Base-by-base conservation (phyloP, 208 protist species). In the Crithidia fasciculata region DNA sequence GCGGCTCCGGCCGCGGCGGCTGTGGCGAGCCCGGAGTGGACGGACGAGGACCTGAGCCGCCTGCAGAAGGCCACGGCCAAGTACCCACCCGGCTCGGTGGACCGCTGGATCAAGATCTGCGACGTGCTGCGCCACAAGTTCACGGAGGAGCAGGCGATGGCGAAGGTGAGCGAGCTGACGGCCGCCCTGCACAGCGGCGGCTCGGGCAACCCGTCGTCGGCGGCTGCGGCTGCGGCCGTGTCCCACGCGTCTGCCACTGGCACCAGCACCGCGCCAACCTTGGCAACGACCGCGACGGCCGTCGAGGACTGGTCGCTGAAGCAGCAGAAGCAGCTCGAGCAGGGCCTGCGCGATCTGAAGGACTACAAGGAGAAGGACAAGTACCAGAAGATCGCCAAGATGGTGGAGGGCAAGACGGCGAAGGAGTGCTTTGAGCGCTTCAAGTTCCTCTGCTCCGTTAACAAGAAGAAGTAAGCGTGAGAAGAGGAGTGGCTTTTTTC, bases 371-470 rank as follows among this genome's bases (percentile, higher is more conserved):
- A 96, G 19, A 95, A 95, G 71, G 96, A 98, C 74, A 97, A 98
- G 69, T 99, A 97, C 85, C 95, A 98, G 72, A 96, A 97, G 72
- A 98, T 99, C 62, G 86, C 97, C 10, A 89, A 84, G 49, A 82
- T 83, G 59, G 95, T 99, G 54, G 85, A 96, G 2, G 94, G 90
- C 10, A 99, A 99, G 87, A 96, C 90, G 45, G 95, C 95, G 36
- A 98, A 98, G 80, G 95, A 99, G 73, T 99, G 98, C 79, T 95
- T 99, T 62, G 93, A 94, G 40, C 91, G 98, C 50, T 99, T 93
- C 86, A 98, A 98, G 83, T 97, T 95, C 68, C 81, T 99, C 43
- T 98, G 95, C 71, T 76, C 85, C 5, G 77, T 98, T n/a, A 98
- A 97, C 70, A 94, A 94, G 63, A 87, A 88, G 55, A 90, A 91